Percentiles rank a stretch among this genome's conserved stretches.
phyloP scores from a whole-genome alignment of 1,284 basidiomycete species.

The Ustilago nuda region DNA sequence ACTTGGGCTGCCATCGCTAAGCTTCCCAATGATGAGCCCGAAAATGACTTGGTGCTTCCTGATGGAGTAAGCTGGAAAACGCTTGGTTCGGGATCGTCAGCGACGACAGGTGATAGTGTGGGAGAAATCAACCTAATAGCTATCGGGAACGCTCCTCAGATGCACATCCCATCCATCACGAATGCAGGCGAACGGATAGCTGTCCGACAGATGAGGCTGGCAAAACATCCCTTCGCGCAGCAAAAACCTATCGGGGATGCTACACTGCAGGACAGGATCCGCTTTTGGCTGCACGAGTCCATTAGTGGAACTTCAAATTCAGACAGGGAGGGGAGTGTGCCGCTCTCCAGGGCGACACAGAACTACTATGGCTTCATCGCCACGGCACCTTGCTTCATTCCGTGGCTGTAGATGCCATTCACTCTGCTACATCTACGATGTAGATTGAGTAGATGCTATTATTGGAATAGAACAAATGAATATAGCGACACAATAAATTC shows the following conservation, averaged over 20 bases:
- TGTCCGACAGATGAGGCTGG: conserved; percentile 23
- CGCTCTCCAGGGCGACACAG: conserved; percentile 25
- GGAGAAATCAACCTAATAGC: conserved; percentile 24
- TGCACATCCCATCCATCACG: conserved; percentile 2
- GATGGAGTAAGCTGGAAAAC: conserved; percentile 25
- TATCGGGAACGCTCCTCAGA: conserved; percentile 33
- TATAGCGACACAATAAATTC: too few relatives aligned
- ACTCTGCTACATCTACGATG: not conserved
- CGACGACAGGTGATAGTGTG: not conserved
- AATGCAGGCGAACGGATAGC: conserved; percentile 4
- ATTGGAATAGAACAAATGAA: too few relatives aligned
- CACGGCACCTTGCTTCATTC: conserved; percentile 26
- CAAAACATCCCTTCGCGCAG: conserved; percentile 28
- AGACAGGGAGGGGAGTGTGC: not conserved
- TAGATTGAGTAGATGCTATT: too few relatives aligned
- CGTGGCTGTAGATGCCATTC: conserved; percentile 15
- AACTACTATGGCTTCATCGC: conserved; percentile 43
- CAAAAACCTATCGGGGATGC: conserved; percentile 17
- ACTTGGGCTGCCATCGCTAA: conserved; percentile 37
- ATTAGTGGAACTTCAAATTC: conserved; percentile 10
- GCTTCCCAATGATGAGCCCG: not conserved
- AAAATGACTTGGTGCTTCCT: conserved; percentile 10
- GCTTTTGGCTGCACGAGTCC: conserved; percentile 44
- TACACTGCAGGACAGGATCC: conserved; percentile 22
- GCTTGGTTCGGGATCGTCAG: not conserved